phyloP scores from a whole-genome alignment of 495 filamentous ascomycete species.

The Polyplosphaeria fusca region DNA sequence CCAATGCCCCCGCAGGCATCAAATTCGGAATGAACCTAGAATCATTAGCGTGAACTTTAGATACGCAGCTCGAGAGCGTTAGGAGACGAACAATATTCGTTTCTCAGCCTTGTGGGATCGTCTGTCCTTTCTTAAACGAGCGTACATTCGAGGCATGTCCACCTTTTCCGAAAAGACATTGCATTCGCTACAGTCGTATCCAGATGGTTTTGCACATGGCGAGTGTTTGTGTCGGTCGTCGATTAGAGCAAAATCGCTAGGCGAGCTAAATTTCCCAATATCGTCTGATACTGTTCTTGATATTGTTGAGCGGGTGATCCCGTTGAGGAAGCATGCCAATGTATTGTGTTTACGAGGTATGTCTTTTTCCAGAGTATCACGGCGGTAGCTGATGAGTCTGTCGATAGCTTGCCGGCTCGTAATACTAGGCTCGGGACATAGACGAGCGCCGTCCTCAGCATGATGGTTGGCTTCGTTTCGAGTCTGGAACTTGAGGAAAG shows the following conservation, averaged over 20 bases:
- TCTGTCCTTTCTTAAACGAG: neutral
- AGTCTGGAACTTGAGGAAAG: neutral
- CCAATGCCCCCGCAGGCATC: slow-evolving; percentile 2
- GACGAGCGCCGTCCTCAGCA: neutral
- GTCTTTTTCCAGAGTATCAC: neutral
- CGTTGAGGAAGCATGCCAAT: neutral
- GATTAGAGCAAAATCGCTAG: neutral
- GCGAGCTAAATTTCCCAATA: too few relatives aligned
- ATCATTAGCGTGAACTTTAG: neutral
- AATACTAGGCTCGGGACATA: neutral
- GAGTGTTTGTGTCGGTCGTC: neutral
- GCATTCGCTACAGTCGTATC: neutral
- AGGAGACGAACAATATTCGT: neutral
- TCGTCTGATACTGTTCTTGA: neutral
- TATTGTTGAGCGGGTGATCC: neutral
- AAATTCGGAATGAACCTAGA: slow-evolving; percentile 10
- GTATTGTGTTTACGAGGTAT: neutral
- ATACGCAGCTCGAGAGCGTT: neutral
- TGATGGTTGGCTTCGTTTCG: neutral
- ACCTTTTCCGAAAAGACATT: neutral
- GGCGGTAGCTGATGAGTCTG: neutral
- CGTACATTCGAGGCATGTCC: neutral
- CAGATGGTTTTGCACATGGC: neutral
- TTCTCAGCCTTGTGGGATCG: neutral
- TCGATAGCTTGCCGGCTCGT: neutral